Evolutionary conservation across 306 rosid genomes (phyloP).

Genomic region (Sicyos edulis): DNA sequence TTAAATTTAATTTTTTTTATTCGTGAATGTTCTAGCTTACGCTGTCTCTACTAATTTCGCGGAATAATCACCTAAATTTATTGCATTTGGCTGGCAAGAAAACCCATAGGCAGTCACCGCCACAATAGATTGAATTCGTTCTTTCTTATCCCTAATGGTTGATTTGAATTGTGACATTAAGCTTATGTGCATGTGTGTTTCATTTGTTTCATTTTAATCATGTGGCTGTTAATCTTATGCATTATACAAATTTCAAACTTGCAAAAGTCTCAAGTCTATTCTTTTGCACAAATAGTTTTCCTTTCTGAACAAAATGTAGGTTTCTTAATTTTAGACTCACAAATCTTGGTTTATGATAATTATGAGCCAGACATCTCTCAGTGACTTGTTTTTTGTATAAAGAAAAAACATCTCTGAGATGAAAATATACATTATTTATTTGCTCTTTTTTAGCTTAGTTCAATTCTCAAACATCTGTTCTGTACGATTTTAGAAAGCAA

Average conservation of each 20-base stretch:
- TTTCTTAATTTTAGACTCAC: not conserved
- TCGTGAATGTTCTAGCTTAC: too few species aligned
- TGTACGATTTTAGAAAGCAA: slow-evolving; percentile 1
- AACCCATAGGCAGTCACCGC: too few species aligned
- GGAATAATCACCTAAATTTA: too few species aligned
- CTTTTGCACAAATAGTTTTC: not conserved
- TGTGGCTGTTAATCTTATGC: not conserved
- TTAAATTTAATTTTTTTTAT: too few species aligned
- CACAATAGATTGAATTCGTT: too few species aligned
- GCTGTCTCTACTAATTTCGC: too few species aligned
- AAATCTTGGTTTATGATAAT: not conserved
- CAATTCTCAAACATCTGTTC: not conserved
- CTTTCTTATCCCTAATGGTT: too few species aligned
- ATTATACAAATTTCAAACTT: not conserved
- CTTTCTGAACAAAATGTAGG: not conserved
- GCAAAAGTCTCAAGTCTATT: not conserved
- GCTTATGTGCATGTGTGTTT: too few species aligned
- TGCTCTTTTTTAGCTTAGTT: not conserved
- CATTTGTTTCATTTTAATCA: not conserved
- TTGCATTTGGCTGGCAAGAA: not conserved
- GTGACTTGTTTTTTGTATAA: too few species aligned
- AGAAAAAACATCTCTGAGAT: not conserved
- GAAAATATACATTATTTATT: not conserved
- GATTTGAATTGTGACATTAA: not conserved
- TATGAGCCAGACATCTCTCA: not conserved